Base-by-base conservation (phyloP, 768 basidiomycete species). In the Pilatotrama ljubarskyi region DNA sequence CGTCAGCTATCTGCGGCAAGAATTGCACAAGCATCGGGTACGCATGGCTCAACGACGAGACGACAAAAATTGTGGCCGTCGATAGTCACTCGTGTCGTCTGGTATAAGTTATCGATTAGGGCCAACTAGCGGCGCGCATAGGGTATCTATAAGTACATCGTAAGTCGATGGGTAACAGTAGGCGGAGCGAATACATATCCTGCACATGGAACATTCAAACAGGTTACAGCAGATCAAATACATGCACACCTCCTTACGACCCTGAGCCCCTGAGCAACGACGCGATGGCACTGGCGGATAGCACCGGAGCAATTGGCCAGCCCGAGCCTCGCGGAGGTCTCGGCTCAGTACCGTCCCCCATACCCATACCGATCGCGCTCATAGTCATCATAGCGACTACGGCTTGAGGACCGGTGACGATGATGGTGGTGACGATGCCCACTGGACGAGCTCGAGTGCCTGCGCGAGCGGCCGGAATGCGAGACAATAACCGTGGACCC, bases 401-500 rank as follows among this genome's bases (percentile, higher is more conserved):
- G 55, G 29, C 55, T 57, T 0, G 55, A 50, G n/a, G 50, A 57
- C 44, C 49, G 36, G 29, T 52, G 42, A 14, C 63, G 63, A 47
- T 65, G 64, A 26, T 64, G 63, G n/a, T 48, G 59, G 29, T 61
- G 62, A 36, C 57, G 59, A 49, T 59, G 62, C 32, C 59, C 57
- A 36, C 58, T 53, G 10, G 53, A 57, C 38, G 55, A 32, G 32
- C 50, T 59, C 26, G 62, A 63, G 61, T 58, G 55, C 22, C 61
- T 26, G 18, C 61, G 56, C 15, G 58, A 56, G 43, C 62, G 57
- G 46, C 47, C 38, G 7, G 51, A 62, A 25, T 59, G 47, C 41
- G 53, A 47, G 49, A 66, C 56, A 49, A 70, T 66, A 53, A 70
- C 63, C 14, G 69, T 68, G 43, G 69, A 66, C 14, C 68, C 69